Evolutionary conservation across 2,329 filamentous ascomycete species (phyloP).

Genomic region (Blumeriella jaapii): DNA sequence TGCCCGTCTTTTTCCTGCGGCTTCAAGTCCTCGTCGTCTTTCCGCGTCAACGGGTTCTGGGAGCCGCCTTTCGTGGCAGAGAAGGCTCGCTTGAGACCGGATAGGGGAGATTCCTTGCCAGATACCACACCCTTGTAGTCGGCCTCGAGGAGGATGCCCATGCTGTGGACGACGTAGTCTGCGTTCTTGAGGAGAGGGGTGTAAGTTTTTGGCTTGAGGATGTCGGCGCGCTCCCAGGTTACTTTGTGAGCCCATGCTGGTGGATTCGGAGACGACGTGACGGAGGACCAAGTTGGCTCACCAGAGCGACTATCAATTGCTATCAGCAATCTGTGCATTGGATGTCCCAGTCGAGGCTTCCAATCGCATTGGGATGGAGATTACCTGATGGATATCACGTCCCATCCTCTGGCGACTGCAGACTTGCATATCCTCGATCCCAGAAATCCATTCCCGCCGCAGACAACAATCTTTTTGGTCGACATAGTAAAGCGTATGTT

Average conservation of each 20-base stretch:
- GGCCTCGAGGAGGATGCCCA: constrained; percentile 92
- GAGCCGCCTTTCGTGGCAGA: constrained; percentile 51
- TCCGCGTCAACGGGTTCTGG: constrained; percentile 57
- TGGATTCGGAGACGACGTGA: constrained; percentile 54
- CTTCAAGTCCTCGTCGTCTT: constrained; percentile 46
- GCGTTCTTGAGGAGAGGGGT: constrained; percentile 62
- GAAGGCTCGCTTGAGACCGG: constrained; percentile 71
- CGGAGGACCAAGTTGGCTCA: constrained; percentile 70
- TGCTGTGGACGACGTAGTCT: constrained; percentile 81
- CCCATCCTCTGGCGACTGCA: constrained; percentile 75
- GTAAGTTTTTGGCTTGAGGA: constrained; percentile 75
- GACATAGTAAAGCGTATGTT: constrained; percentile 11
- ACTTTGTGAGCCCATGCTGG: constrained; percentile 77
- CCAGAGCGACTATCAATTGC: constrained; percentile 64
- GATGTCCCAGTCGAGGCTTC: too few relatives aligned
- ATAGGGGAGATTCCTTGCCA: constrained; percentile 70
- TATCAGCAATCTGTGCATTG: background rate
- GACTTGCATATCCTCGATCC: constrained; percentile 84
- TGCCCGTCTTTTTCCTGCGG: constrained; percentile 59
- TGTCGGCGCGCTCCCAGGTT: constrained; percentile 78
- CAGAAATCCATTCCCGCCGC: constrained; percentile 87
- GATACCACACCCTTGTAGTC: constrained; percentile 92
- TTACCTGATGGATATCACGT: constrained; percentile 58
- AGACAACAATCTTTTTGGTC: constrained; percentile 73
- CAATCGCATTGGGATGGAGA: background rate